Base-by-base conservation (phyloP, 2,329 filamentous ascomycete genomes). In the Akanthomyces uredinophilus region DNA sequence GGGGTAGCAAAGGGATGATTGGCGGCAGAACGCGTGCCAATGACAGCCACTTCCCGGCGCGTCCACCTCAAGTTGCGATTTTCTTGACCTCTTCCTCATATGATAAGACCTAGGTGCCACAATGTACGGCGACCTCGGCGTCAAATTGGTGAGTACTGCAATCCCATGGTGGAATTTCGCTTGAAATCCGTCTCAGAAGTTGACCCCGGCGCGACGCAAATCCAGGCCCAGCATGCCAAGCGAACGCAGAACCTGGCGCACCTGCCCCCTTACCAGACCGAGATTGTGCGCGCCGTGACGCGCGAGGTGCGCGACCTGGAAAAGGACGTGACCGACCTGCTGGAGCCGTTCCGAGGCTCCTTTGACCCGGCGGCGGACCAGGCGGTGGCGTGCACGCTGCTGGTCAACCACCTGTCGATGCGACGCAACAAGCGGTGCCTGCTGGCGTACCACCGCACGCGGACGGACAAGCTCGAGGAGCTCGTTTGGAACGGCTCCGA, bases 381-480 rank as follows among this genome's bases (percentile, higher is more conserved):
- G 50, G 91, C 90, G 11, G 89, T 89, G 37, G 93, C 94, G 3
- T 96, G 92, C 72, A 91, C 91, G 1, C 81, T 99, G 27, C 85
- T 99, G 24, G 93, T 98, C 64, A 91, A 97, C 73, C 94, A 99
- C 73, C 80, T 99, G 13, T 92, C 91, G 68, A 97, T 98, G 90
- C 88, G 95, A 54, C 85, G 95, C 61, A 96, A 99, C 75, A 99
- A 99, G 75, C 88, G 95, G 49, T 99, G 95, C 71, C 82, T 99
- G 22, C 84, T 99, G 7, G 93, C 94, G 4, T 99, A 99, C 72
- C 95, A 99, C 73, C 87, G 90, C 37, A 93, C 92, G 20, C 86
- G 95, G 56, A 90, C 91, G 2, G 91, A 97, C 72, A 96, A 96
- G 74, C 81, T 99, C 10, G 95, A 98, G 72, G 90, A 94, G 72